Conservation (phyloP, 1,284 basidiomycete species). For the Leucoagaricus sp. region DNA sequence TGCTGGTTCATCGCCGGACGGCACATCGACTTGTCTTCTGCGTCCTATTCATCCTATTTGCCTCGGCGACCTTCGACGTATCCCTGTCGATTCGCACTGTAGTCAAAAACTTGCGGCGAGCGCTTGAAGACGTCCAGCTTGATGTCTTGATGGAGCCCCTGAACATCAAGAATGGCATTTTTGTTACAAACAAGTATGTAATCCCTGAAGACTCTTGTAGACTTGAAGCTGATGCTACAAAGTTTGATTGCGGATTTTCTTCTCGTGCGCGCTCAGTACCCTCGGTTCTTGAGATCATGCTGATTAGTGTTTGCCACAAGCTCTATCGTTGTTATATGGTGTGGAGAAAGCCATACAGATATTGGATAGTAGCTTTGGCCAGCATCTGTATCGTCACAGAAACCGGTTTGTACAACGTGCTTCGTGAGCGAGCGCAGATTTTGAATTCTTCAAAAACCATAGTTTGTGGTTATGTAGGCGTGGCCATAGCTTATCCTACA, state of each 20-base stretch:
- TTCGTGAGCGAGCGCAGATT: too few relatives aligned
- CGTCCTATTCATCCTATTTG: background rate
- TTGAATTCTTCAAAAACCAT: background rate
- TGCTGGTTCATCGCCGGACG: background rate
- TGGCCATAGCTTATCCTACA: background rate
- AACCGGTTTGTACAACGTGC: background rate
- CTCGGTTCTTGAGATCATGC: too few relatives aligned
- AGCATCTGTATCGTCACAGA: background rate
- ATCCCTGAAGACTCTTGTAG: too few relatives aligned
- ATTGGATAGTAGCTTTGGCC: background rate
- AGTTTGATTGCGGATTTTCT: conserved; percentile 5
- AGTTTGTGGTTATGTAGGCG: background rate
- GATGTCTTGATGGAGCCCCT: background rate
- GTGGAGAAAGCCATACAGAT: background rate
- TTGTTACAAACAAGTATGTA: conserved; percentile 13
- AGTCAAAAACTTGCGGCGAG: background rate
- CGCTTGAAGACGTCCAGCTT: background rate
- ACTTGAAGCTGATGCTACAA: background rate
- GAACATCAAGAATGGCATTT: conserved; percentile 3
- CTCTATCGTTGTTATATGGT: conserved; percentile 2
- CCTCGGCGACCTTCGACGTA: conserved; percentile 1
- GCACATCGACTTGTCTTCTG: background rate
- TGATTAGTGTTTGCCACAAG: background rate
- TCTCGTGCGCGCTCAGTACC: background rate
- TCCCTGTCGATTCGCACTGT: background rate